A percentile compares a stretch with the other conserved stretches of the same genome.
These are phyloP conservation scores for Tolypocladium album DNA, from an alignment of 2,329 filamentous ascomycete species.

Conservation along the genomic window DNA sequence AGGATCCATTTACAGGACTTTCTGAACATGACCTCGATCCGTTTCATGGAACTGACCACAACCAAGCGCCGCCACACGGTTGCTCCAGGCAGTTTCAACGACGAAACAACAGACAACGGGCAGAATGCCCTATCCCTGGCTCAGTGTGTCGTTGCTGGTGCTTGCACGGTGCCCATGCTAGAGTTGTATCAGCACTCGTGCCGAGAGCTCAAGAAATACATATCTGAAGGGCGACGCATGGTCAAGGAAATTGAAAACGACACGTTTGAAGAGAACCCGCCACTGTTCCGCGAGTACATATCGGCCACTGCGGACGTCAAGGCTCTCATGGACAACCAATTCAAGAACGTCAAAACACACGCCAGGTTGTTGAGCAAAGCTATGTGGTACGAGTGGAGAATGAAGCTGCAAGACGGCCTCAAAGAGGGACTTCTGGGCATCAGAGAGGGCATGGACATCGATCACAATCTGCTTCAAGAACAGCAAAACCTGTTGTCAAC, in stretches of 20 bases:
- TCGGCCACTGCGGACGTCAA: conserved; percentile 75
- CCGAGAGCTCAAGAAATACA: conserved; percentile 92
- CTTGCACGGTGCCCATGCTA: conserved; percentile 85
- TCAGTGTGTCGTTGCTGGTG: conserved; percentile 74
- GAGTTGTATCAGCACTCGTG: conserved; percentile 94
- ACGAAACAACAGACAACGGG: conserved; percentile 26
- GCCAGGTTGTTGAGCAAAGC: conserved; percentile 84
- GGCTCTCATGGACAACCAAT: conserved; percentile 84
- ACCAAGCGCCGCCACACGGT: conserved; percentile 85
- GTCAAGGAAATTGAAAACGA: conserved; percentile 86
- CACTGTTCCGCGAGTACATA: conserved; percentile 85
- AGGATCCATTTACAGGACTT: conserved; percentile 84
- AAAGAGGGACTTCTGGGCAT: conserved; percentile 72
- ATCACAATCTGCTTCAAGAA: conserved; percentile 55
- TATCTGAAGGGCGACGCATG: conserved; percentile 81
- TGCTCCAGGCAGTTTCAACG: conserved; percentile 40
- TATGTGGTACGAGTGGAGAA: conserved; percentile 97
- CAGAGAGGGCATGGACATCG: conserved; percentile 62
- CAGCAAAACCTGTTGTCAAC: conserved; percentile 59
- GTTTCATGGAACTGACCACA: conserved; percentile 97
- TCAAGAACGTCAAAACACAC: conserved; percentile 94
- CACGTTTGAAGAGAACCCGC: conserved; percentile 81
- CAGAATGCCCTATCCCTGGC: conserved; percentile 53
- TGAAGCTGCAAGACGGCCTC: conserved; percentile 72
- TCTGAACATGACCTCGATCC: conserved; percentile 87